phyloP scores from a whole-genome alignment of 2,329 filamentous ascomycete genomes.

The Ustilaginoidea virens region DNA sequence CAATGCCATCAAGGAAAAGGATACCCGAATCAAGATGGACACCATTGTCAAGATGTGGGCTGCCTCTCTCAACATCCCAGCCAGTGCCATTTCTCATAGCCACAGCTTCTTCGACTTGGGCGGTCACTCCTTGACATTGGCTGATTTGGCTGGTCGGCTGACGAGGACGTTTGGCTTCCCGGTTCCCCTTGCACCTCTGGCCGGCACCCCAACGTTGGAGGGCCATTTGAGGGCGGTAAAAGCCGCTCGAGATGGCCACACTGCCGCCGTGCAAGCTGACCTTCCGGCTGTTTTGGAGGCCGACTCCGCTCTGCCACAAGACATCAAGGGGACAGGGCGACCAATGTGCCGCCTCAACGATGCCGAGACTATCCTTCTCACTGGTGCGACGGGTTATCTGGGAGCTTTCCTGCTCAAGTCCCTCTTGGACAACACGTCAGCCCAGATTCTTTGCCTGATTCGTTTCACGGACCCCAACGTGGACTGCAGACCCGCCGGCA shows the following conservation, averaged over 20 bases:
- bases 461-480: slow-evolving; percentile 53
- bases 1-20: slow-evolving; percentile 29
- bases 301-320: slow-evolving; percentile 51
- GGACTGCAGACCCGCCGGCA: slow-evolving; percentile 48
- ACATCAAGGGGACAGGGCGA: slow-evolving; percentile 43
- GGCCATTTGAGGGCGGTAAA: slow-evolving; percentile 60
- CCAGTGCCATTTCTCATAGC: slow-evolving; percentile 46
- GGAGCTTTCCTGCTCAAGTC: slow-evolving; percentile 60
- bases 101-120: slow-evolving; percentile 73
- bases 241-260: slow-evolving; percentile 55
- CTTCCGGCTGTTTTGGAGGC: slow-evolving; percentile 52
- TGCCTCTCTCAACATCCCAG: slow-evolving; percentile 48
- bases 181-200: slow-evolving; percentile 55
- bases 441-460: slow-evolving; percentile 57
- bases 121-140: slow-evolving; percentile 64
- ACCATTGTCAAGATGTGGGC: slow-evolving; percentile 61
- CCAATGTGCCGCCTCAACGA: slow-evolving; percentile 44
- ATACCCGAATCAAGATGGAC: slow-evolving; percentile 50
- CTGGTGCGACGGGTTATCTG: slow-evolving; percentile 61
- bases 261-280: slow-evolving; percentile 60
- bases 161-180: slow-evolving; percentile 58
- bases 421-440: slow-evolving; percentile 51
- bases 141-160: slow-evolving; percentile 56
- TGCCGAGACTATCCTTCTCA: slow-evolving; percentile 54
- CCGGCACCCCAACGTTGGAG: slow-evolving; percentile 54